phyloP scores from a whole-genome alignment of 305 asterid genomes.

The Vinca major region DNA sequence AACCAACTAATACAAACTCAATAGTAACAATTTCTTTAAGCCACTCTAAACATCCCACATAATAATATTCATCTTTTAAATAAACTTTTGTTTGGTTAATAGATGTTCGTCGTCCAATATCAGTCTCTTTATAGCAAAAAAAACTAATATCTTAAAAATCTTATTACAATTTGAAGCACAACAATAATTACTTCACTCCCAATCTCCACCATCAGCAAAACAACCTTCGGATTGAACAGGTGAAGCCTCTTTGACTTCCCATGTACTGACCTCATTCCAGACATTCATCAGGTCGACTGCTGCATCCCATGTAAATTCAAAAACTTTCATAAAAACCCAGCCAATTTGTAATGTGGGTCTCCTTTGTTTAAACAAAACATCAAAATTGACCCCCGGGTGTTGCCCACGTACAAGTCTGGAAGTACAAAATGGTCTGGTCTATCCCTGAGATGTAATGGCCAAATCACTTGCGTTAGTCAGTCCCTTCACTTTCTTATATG shows the following conservation, averaged over 20 bases:
- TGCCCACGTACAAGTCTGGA: neutral
- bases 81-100: no score
- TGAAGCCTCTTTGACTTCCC: neutral
- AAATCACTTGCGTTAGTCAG: conserved; percentile 24
- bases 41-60: no score
- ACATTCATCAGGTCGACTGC: conserved; percentile 10
- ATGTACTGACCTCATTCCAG: neutral
- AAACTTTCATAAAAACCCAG: neutral
- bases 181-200: neutral
- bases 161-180: neutral
- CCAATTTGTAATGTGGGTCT: neutral
- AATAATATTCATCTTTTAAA: no score
- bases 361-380: neutral
- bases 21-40: no score
- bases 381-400: neutral
- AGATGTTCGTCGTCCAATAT: no score
- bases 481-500: conserved; percentile 48
- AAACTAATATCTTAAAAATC: neutral
- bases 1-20: no score
- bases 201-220: neutral
- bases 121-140: neutral
- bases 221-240: neutral
- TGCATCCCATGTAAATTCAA: neutral
- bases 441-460: conserved; percentile 32
- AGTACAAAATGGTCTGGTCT: conserved; percentile 1